Evolutionary conservation across 352 stramenopile species (phyloP), one percentile per base, ranked within the genome.

Genomic region (Globisporangium spinosum): DNA sequence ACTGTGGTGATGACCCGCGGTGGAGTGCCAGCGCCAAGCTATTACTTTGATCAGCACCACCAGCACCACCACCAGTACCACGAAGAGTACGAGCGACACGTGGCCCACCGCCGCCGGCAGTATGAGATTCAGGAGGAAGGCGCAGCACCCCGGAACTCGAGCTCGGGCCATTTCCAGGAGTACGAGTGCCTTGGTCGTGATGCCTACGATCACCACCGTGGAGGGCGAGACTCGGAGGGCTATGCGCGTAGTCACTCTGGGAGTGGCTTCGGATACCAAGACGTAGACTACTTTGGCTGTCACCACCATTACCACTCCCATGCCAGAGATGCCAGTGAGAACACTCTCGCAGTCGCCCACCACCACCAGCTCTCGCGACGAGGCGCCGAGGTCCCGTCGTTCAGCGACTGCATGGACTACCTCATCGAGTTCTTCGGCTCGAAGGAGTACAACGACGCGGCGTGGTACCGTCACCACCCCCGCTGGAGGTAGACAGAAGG

Each of bases 391-490:
- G 7, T 47, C 20, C 60, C 60, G 23, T 58, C 60, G 40, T 66
- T 66, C 60, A 55, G 45, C 15, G 43, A 58, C 32, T 55, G 35
- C 49, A 58, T 66, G 60, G 60, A 66, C 29, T 68, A 45, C 20
- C 35, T 68, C 34, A 61, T 61, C 54, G 62, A 61, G 1, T n/a
- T 68, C 49, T 61, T 68, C 23, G 25, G 51, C 17, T 35, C 49
- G 6, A 68, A 35, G 10, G 34, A 62, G 35, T 54, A 22, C 49
- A 68, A 54, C 34, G 51, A 68, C n/a, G 27, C 45, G 3, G 34
- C 20, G 7, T 65, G 60, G 60, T 57, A 65, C 27, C 60, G 57
- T 51, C 51, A 58, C 6, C 51, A 58, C 51, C 10, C 23, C 7
- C 51, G 51, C 51, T 10, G 8, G 20, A 17, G 51, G 22, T 58